Evolutionary conservation across 2,329 filamentous ascomycete genomes (phyloP).

Genomic region (Ilyonectria destructans): DNA sequence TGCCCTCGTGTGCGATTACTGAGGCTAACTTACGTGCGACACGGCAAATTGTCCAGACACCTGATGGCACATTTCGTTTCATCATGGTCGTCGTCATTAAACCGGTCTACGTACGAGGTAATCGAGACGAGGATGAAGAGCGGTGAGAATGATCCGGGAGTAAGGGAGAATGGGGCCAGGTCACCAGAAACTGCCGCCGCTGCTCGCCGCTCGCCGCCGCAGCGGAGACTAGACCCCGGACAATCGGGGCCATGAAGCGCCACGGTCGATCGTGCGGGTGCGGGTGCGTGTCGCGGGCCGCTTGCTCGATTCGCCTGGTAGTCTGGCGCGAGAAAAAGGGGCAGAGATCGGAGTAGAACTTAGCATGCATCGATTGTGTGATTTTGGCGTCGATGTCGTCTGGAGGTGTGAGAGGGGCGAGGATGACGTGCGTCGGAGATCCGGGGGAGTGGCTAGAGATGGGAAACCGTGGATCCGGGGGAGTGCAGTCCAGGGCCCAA

Average conservation of each 20-base stretch:
- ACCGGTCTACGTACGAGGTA: conserved; percentile 1
- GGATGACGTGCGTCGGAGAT: conserved; percentile 41
- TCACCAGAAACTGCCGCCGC: background rate
- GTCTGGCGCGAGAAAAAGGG: background rate
- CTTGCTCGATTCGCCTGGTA: conserved; percentile 23
- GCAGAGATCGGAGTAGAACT: background rate
- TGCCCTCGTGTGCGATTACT: background rate
- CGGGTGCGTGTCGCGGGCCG: conserved; percentile 24
- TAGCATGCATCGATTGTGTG: conserved; percentile 42
- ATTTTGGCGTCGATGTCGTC: conserved; percentile 49
- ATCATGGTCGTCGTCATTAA: conserved; percentile 12
- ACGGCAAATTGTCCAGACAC: conserved; percentile 1
- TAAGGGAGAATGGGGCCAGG: conserved; percentile 15
- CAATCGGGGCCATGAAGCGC: conserved; percentile 14
- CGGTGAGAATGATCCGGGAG: conserved; percentile 2
- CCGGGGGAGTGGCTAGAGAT: conserved; percentile 43
- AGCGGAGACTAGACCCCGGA: conserved; percentile 1
- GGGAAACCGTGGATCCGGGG: background rate
- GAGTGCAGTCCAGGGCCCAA: conserved; percentile 20
- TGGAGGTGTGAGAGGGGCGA: background rate
- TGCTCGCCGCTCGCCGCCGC: background rate
- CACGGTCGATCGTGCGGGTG: conserved; percentile 39
- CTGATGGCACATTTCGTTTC: background rate
- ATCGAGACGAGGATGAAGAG: background rate
- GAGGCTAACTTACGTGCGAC: background rate